Evolutionary conservation across 31 red algal genomes (phyloP), one percentile per base, ranked within the genome.

Genomic region (Odonthalia washingtoniensis): DNA sequence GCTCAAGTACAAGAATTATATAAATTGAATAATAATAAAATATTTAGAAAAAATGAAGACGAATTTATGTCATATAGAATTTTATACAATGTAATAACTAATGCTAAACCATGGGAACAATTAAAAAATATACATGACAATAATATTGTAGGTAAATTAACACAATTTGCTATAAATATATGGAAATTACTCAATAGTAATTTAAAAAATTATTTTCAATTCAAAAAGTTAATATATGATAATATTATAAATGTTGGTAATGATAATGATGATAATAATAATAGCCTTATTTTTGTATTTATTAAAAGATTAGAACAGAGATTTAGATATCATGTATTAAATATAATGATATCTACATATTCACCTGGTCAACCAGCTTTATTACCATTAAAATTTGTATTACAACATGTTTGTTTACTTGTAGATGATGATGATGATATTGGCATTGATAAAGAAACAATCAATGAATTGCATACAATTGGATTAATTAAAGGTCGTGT

Each of bases 1-100:
- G 85, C 93, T 26, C 83, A 91, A 62, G 73, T 98, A 17, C 82
- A 93, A 26, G 87, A 95, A 43, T 63, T 98, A 62, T 57, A 57
- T 57, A 21, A 9, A 57, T 14, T 57, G 12, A 9, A 14, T 14
- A 9, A 9, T 57, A 21, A 57, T 57, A 14, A 9, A 14, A n/a
- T n/a, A n/a, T 97, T 90, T 74, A 28, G 70, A n/a, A 81, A 87
- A 80, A 78, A 82, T 32, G 82, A 72, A 49, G 86, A 88, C 53
- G 95, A 97, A 45, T 97, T 97, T 86, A 57, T 82, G 0, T 40
- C 69, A 2, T 97, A 97, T 74, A 74, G 95, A 62, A 93, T 97
- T 64, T 43, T 94, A 39, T 93, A 93, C 64, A 92, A 92, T 67
- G 46, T 90, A 3, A 80, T 93, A n/a, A 80, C 84, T 1, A 77